Evolutionary conservation across 2,329 filamentous ascomycete species (phyloP).

Genomic region (Phialophora tarda): DNA sequence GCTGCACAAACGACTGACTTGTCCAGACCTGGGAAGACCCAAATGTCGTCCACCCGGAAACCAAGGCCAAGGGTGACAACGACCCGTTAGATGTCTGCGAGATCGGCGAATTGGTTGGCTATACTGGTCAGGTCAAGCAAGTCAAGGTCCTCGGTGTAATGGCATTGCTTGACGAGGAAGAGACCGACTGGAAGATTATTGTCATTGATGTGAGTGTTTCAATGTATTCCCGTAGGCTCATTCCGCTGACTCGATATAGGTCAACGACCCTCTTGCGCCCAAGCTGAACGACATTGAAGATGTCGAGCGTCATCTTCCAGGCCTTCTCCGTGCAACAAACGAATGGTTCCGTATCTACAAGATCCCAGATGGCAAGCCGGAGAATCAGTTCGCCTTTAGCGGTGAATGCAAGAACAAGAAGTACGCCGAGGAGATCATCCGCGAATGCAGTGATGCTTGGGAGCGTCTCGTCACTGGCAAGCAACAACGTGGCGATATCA

Average conservation of each 20-base stretch:
- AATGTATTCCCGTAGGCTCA: conserved; percentile 48
- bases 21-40: conserved; percentile 97
- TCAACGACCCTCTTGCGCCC: conserved; percentile 88
- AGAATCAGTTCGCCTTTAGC: conserved; percentile 99
- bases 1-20: conserved; percentile 13
- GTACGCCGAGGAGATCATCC: conserved; percentile 95
- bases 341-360: conserved; percentile 99
- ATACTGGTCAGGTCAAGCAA: conserved; percentile 97
- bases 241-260: conserved; percentile 19
- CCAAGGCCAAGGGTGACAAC: conserved; percentile 99
- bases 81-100: conserved; percentile 99
- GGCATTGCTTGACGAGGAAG: conserved; percentile 98
- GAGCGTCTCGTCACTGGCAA: conserved; percentile 94
- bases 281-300: conserved; percentile 99
- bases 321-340: conserved; percentile 95
- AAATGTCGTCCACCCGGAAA: conserved; percentile 93
- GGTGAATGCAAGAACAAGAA: conserved; percentile 99
- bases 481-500: conserved; percentile 75
- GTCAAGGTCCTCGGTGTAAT: conserved; percentile 99
- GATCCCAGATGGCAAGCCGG: conserved; percentile 99
- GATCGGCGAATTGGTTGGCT: conserved; percentile 97
- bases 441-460: conserved; percentile 96
- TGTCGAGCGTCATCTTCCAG: conserved; percentile 96
- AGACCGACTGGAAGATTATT: conserved; percentile 99
- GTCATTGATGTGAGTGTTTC: conserved; percentile 74